Percentiles rank a stretch among this genome's conserved stretches.
Evolutionary conservation across 1,284 basidiomycete species (phyloP).

Genomic region (Sanghuangporus weigelae): DNA sequence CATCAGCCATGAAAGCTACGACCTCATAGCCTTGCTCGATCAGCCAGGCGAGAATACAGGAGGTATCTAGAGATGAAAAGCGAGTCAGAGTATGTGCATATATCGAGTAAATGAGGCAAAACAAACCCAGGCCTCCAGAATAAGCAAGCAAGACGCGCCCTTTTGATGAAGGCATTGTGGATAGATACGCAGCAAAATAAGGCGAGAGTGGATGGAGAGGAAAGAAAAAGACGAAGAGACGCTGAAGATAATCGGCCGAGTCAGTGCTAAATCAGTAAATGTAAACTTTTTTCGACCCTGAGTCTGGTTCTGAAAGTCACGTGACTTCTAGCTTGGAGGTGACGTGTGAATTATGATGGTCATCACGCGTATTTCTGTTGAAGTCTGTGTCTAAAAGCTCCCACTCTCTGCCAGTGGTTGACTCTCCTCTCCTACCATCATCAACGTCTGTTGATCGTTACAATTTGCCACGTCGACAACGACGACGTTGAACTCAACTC

Average conservation of each 20-base stretch:
- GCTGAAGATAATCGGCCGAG: neutral
- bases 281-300: neutral
- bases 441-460: neutral
- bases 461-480: neutral
- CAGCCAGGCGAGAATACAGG: slow-evolving; percentile 95
- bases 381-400: neutral
- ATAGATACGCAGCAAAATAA: neutral
- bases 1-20: slow-evolving; percentile 97
- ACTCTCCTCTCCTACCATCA: neutral
- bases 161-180: slow-evolving; percentile 34
- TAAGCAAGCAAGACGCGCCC: slow-evolving; percentile 93
- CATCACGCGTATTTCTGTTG: neutral
- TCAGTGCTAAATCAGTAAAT: neutral
- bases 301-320: neutral
- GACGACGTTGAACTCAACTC: neutral
- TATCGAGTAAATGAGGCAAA: neutral
- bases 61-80: slow-evolving; percentile 63
- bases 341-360: neutral
- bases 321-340: neutral
- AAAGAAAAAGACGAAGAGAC: neutral
- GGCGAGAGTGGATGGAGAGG: neutral
- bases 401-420: neutral
- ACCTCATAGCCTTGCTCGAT: slow-evolving; percentile 98
- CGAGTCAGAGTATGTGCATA: neutral
- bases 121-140: slow-evolving; percentile 94